Evolutionary conservation across 2,329 filamentous ascomycete genomes (phyloP).

Genomic region (Cladosporium austrohemisphaericum): DNA sequence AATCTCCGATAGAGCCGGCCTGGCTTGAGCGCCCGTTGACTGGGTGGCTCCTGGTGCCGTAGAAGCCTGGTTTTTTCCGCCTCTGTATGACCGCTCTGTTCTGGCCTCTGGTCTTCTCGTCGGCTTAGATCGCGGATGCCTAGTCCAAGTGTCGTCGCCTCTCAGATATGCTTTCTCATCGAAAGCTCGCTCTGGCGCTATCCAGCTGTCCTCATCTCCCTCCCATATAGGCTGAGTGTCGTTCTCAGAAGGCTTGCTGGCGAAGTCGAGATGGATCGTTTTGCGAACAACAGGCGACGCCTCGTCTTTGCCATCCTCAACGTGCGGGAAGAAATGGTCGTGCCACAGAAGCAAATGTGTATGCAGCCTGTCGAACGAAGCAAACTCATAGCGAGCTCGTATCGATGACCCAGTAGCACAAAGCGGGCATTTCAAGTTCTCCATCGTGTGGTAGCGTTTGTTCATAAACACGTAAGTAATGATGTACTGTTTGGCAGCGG

Average conservation of each 20-base stretch:
- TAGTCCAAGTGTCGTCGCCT: constrained; percentile 34
- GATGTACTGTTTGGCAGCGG: constrained; percentile 8
- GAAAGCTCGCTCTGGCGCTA: constrained; percentile 35
- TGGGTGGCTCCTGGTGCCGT: neutral
- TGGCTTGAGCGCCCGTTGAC: neutral
- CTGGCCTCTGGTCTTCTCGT: neutral
- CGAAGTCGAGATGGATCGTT: constrained; percentile 1
- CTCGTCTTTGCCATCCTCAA: constrained; percentile 19
- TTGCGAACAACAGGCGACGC: constrained; percentile 3
- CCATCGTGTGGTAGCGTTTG: constrained; percentile 16
- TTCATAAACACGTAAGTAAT: constrained; percentile 26
- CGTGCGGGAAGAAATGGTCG: constrained; percentile 33
- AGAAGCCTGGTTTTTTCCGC: neutral
- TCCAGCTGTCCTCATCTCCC: constrained; percentile 30
- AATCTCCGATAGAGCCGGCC: neutral
- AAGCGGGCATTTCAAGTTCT: constrained; percentile 13
- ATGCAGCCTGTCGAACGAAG: constrained; percentile 29
- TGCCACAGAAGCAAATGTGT: constrained; percentile 36
- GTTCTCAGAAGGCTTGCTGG: constrained; percentile 4
- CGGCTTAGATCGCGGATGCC: neutral
- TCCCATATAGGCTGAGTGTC: constrained; percentile 23
- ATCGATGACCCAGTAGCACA: constrained; percentile 1
- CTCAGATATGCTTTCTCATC: constrained; percentile 33
- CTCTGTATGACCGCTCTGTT: neutral
- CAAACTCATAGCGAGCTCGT: constrained; percentile 16